Evolutionary conservation across 441 rosid species (phyloP).

Genomic region (Pelargonium australe): DNA sequence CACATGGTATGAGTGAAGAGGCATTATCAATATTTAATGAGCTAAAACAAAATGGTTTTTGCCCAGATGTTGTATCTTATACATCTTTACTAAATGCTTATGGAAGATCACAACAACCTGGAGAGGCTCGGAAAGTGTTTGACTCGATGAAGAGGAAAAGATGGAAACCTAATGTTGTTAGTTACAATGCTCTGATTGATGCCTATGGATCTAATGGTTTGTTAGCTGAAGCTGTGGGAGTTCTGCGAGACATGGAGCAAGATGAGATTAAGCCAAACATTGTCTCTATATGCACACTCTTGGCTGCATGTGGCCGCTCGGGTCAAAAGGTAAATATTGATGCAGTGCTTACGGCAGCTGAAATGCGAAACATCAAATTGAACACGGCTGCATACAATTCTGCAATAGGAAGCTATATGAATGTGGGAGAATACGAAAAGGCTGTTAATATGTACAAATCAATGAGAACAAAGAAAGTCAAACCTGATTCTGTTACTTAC

Average conservation of each 20-base stretch:
- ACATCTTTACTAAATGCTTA: conserved; percentile 80
- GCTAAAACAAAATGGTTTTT: conserved; percentile 51
- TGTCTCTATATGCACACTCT: conserved; percentile 74
- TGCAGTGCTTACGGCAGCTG: conserved; percentile 68
- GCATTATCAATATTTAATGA: conserved; percentile 64
- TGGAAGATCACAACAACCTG: conserved; percentile 76
- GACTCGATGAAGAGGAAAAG: conserved; percentile 58
- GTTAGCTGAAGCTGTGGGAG: conserved; percentile 63
- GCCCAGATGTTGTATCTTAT: conserved; percentile 72
- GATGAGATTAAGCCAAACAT: conserved; percentile 58
- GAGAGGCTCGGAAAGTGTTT: conserved; percentile 66
- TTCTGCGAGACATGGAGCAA: conserved; percentile 77
- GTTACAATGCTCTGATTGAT: conserved; percentile 79
- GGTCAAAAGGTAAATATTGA: conserved; percentile 64
- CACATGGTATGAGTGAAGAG: conserved; percentile 71
- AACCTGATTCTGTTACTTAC: conserved; percentile 68
- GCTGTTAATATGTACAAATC: conserved; percentile 54
- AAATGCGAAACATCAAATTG: conserved; percentile 65
- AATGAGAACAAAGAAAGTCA: conserved; percentile 64
- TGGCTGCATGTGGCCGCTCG: conserved; percentile 82
- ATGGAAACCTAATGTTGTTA: conserved; percentile 64
- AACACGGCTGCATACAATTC: conserved; percentile 84
- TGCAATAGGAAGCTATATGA: conserved; percentile 78
- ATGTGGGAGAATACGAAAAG: conserved; percentile 67
- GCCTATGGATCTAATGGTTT: conserved; percentile 84